These are phyloP conservation scores for Phytophthora hibernalis DNA, from an alignment of 352 stramenopile genomes.

Conservation along the genomic window DNA sequence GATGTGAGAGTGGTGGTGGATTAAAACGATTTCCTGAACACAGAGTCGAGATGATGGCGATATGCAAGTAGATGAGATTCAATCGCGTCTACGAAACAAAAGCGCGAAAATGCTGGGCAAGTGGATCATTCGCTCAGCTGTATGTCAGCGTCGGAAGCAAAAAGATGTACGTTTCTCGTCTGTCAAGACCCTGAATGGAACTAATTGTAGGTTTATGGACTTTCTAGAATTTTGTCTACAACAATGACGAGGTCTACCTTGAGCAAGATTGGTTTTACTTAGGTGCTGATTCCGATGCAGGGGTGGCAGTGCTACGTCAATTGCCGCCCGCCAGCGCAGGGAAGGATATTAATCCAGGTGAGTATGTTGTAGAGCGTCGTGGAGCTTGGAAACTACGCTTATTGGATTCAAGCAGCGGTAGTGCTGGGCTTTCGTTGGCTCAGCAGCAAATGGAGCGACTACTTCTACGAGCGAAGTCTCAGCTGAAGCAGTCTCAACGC, in stretches of 20 bases:
- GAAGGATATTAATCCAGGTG: slow-evolving; percentile 55
- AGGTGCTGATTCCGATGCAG: slow-evolving; percentile 67
- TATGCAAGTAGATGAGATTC: slow-evolving; percentile 79
- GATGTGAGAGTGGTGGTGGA: no score
- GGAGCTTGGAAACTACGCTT: slow-evolving; percentile 73
- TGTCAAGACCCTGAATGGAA: no score
- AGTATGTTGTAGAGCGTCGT: slow-evolving; percentile 76
- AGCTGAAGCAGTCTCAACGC: slow-evolving; percentile 80
- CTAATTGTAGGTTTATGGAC: no score
- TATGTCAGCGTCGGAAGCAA: slow-evolving; percentile 48
- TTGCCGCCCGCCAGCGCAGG: slow-evolving; percentile 40
- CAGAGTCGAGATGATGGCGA: slow-evolving; percentile 76
- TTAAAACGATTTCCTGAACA: neutral
- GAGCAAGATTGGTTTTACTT: slow-evolving; percentile 90
- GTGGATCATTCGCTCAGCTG: slow-evolving; percentile 77
- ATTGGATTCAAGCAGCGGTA: slow-evolving; percentile 74
- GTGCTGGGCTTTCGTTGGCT: slow-evolving; percentile 65
- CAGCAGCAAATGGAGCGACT: slow-evolving; percentile 86
- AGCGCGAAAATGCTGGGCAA: slow-evolving; percentile 76
- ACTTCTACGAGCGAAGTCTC: slow-evolving; percentile 71
- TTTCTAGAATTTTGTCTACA: slow-evolving; percentile 83
- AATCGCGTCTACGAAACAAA: slow-evolving; percentile 84
- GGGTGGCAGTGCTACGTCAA: slow-evolving; percentile 70
- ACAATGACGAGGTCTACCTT: slow-evolving; percentile 83
- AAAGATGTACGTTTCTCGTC: slow-evolving; percentile 55